phyloP scores from a whole-genome alignment of 371 early-diverging fungal species.

The Thermomucor indicae-seudaticae region DNA sequence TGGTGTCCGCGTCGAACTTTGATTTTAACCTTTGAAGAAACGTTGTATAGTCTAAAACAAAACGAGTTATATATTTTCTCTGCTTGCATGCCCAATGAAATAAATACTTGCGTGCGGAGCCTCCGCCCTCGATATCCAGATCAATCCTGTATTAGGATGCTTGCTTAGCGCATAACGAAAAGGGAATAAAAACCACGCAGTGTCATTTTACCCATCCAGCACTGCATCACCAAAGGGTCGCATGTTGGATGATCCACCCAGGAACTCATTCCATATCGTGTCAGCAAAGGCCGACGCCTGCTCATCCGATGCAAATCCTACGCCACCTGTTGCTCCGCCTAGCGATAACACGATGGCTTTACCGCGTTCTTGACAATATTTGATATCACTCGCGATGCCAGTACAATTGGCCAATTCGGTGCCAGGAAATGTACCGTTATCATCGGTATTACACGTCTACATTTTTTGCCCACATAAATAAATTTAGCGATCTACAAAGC shows the following conservation, averaged over 20 bases:
- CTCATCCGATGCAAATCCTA: conserved; percentile 41
- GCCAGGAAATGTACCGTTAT: conserved; percentile 47
- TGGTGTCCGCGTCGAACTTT: conserved; percentile 22
- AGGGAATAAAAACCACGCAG: not conserved
- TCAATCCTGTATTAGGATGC: conserved; percentile 39
- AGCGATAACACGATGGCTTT: conserved; percentile 53
- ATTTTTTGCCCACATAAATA: not conserved
- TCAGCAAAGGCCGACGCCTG: conserved; percentile 47
- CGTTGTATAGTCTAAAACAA: conserved; percentile 48
- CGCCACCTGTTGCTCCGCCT: conserved; percentile 56
- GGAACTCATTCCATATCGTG: conserved; percentile 52
- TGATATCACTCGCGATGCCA: conserved; percentile 42
- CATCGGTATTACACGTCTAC: conserved; percentile 29
- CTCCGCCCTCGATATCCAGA: conserved; percentile 61
- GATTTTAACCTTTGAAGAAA: conserved; percentile 47
- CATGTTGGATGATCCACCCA: conserved; percentile 46
- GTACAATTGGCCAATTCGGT: conserved; percentile 50
- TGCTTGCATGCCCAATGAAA: not conserved
- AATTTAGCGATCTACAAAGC: not conserved
- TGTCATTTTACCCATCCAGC: conserved; percentile 45
- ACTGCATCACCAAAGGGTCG: conserved; percentile 60
- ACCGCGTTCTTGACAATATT: conserved; percentile 50
- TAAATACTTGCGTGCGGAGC: conserved; percentile 29
- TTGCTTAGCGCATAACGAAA: not conserved
- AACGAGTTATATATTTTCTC: no score